Evolutionary conservation across 495 filamentous ascomycete species (phyloP).

Genomic region (Choiromyces venosus): DNA sequence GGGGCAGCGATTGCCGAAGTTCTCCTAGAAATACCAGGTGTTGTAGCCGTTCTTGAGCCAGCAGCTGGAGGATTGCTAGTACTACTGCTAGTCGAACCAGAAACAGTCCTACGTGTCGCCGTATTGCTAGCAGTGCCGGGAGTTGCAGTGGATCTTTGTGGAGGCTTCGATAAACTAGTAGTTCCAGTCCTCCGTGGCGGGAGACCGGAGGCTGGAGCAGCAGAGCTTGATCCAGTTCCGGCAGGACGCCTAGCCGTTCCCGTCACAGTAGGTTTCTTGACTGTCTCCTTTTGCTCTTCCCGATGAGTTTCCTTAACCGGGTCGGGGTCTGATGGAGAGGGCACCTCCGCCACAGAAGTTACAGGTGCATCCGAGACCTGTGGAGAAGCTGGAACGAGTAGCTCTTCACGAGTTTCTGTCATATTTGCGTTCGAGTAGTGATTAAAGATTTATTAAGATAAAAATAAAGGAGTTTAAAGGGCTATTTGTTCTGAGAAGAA

Average conservation of each 20-base stretch:
- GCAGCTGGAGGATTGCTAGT: slow-evolving; percentile 2
- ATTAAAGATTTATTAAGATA: not conserved
- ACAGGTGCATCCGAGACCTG: not conserved
- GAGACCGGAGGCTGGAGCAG: slow-evolving; percentile 18
- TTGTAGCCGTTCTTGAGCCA: slow-evolving; percentile 12
- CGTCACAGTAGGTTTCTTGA: slow-evolving; percentile 30
- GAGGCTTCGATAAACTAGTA: slow-evolving; percentile 32
- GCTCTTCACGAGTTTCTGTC: slow-evolving; percentile 15
- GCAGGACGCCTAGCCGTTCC: slow-evolving; percentile 31
- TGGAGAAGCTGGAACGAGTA: not conserved
- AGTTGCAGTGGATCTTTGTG: slow-evolving; percentile 24
- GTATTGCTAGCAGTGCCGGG: not conserved
- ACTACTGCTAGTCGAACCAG: not conserved
- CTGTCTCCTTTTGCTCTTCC: slow-evolving; percentile 27
- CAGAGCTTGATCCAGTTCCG: slow-evolving; percentile 14
- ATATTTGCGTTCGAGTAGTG: slow-evolving; percentile 10
- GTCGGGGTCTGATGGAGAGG: slow-evolving; percentile 11
- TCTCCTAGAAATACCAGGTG: slow-evolving; percentile 21
- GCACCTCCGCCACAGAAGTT: slow-evolving; percentile 5
- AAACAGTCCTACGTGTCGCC: slow-evolving; percentile 14
- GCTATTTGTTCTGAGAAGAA: not conserved
- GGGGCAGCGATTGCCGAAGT: slow-evolving; percentile 18
- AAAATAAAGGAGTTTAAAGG: not conserved
- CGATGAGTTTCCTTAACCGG: slow-evolving; percentile 36
- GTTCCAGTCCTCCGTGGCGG: slow-evolving; percentile 11